Percentiles rank a stretch among this genome's conserved stretches.
Conservation (phyloP, 2,329 filamentous ascomycete genomes). For the Tolypocladium amazonense region DNA sequence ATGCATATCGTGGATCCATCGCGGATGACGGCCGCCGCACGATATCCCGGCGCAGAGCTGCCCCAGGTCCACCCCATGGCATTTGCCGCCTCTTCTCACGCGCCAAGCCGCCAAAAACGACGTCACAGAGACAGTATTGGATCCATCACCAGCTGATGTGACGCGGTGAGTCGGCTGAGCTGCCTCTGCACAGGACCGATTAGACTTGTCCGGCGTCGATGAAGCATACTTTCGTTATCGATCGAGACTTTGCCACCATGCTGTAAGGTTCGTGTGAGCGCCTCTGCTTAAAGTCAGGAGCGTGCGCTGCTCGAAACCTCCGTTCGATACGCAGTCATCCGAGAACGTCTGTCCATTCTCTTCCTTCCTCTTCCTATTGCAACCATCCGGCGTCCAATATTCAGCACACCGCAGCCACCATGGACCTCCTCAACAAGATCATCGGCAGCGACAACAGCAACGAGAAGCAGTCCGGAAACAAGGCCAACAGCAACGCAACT, state of each 20-base stretch:
- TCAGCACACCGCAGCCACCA: neutral
- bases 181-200: neutral
- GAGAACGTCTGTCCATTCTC: too few relatives aligned
- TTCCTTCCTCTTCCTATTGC: neutral
- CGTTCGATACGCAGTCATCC: neutral
- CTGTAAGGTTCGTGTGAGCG: too few relatives aligned
- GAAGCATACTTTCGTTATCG: neutral
- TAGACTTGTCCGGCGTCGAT: neutral
- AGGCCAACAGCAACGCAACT: neutral
- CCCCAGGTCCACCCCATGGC: neutral
- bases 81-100: neutral
- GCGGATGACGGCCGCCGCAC: too few relatives aligned
- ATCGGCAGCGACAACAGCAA: neutral
- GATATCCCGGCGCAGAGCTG: too few relatives aligned
- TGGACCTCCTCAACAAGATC: slow-evolving; percentile 6
- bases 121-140: neutral
- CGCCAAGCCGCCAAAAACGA: neutral
- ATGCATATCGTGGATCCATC: too few relatives aligned
- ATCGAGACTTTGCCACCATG: too few relatives aligned
- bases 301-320: too few relatives aligned
- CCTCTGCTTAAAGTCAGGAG: too few relatives aligned
- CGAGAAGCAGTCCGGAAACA: neutral
- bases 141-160: neutral
- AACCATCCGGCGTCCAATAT: too few relatives aligned
- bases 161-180: neutral